Percentiles rank a stretch among this genome's conserved stretches.
Evolutionary conservation across 1,284 basidiomycete genomes (phyloP).

Genomic region (Wallemia ichthyophaga): DNA sequence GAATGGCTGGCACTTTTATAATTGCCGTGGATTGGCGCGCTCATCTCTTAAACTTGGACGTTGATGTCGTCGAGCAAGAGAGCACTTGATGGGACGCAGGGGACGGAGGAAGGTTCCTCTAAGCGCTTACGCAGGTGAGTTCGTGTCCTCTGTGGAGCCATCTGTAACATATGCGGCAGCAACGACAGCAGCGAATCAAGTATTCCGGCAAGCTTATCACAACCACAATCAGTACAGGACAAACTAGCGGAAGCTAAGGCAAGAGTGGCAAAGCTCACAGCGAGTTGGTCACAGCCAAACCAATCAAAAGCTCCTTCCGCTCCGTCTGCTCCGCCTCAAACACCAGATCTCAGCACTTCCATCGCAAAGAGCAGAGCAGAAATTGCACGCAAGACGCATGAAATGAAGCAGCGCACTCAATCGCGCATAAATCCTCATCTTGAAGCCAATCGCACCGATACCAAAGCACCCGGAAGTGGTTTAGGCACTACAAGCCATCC

Average conservation of each 20-base stretch:
- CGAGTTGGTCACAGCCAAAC: constrained; percentile 1
- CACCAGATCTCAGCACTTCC: constrained; percentile 21
- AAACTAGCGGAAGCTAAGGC: constrained; percentile 42
- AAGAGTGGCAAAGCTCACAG: constrained; percentile 43
- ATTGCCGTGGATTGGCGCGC: not conserved
- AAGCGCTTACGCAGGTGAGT: not conserved
- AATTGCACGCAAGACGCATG: constrained; percentile 9
- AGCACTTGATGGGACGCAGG: not conserved
- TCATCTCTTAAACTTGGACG: not conserved
- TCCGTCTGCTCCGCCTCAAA: constrained; percentile 6
- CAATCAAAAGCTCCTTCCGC: constrained; percentile 10
- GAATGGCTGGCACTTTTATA: not conserved
- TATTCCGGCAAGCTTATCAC: not conserved
- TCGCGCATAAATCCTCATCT: constrained; percentile 35
- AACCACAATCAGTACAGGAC: not conserved
- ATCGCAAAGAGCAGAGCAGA: constrained; percentile 9
- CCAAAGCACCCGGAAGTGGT: constrained; percentile 25
- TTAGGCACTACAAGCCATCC: constrained; percentile 70
- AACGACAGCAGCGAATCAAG: too few relatives aligned
- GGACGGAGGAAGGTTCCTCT: not conserved
- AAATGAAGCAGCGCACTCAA: constrained; percentile 8
- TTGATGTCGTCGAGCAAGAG: not conserved
- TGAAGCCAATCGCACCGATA: constrained; percentile 23
- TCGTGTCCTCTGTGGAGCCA: too few relatives aligned
- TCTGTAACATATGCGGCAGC: too few relatives aligned